Percentiles rank a stretch among this genome's conserved stretches.
These are phyloP conservation scores for Sinapis alba DNA, from an alignment of 441 rosid species.

Conservation along the genomic window DNA sequence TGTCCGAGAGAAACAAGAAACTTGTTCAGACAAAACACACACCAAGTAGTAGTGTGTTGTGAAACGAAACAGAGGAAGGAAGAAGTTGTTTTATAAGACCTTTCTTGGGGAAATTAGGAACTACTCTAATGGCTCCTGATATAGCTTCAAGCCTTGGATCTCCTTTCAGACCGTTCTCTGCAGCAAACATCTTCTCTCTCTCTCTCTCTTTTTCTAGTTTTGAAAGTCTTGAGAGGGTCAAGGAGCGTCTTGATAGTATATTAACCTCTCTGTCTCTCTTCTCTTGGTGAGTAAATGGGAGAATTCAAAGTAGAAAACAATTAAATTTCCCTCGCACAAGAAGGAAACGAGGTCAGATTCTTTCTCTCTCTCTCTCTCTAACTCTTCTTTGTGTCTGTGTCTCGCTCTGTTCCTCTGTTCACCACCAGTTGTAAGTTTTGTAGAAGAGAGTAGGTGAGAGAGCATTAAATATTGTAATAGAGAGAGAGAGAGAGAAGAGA, in stretches of 20 bases:
- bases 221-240: neutral
- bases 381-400: neutral
- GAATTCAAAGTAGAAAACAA: conserved; percentile 22
- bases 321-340: conserved; percentile 36
- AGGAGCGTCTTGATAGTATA: conserved; percentile 27
- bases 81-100: conserved; percentile 45
- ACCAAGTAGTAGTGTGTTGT: neutral
- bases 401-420: conserved; percentile 30
- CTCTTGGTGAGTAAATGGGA: conserved; percentile 24
- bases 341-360: conserved; percentile 35
- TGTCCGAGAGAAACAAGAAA: conserved; percentile 25
- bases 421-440: conserved; percentile 29
- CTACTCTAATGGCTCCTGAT: conserved; percentile 85
- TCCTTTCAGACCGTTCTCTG: conserved; percentile 48
- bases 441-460: conserved; percentile 34
- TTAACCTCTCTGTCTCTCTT: conserved; percentile 5
- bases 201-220: neutral
- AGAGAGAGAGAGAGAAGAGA: neutral
- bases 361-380: neutral
- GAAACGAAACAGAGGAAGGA: conserved; percentile 5
- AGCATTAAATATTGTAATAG: conserved; percentile 22
- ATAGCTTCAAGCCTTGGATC: conserved; percentile 89
- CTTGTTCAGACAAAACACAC: neutral
- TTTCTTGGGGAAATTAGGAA: conserved; percentile 92
- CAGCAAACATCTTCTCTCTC: conserved; percentile 37